Base-by-base conservation (phyloP, 495 filamentous ascomycete species). In the Evernia prunastri region DNA sequence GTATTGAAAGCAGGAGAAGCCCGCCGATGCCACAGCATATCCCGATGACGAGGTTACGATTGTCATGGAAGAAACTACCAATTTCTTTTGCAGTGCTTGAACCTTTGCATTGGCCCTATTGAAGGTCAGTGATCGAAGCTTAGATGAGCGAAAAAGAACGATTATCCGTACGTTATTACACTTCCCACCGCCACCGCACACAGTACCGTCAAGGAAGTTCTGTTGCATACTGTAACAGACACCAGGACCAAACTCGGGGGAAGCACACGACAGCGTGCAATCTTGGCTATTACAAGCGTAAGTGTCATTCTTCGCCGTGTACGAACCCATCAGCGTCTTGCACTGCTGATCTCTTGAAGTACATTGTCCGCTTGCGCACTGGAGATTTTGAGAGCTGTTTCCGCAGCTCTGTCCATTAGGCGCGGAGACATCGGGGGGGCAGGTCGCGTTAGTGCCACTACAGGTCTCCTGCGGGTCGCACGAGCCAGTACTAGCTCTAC, bases 161-260 rank as follows among this genome's bases (percentile, higher is more conserved):
- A n/a, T 18, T 31, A 4, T 25, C 73, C 77, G 71, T 70, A 79
- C 80, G 64, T 92, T 92, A 40, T 66, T 71, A 72, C 94, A 98
- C 56, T 79, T 77, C 9, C 94, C 94, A 61, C 90, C 90, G 29
- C 90, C 86, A 58, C 86, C 82, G 73, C 94, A 98, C 5, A 85
- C 80, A 11, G 94, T 97, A 17, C 94, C 94, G 71, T 98, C 95
- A 45, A 98, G 79, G 77, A 95, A 97, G 73, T 96, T 93, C 74
- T 96, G 91, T 69, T 90, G 84, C 79, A 94, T 87, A 36, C 80
- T 79, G 72, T 85, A 88, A 73, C 86, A 96, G 45, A 79, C 80
- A 70, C 80, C 80, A 15, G 75, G 68, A 1, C 84, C 84, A 61
- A 92, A 83, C 57, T 83, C 72, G n/a, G 88, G 84, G 8, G 88